phyloP scores from a whole-genome alignment of 495 filamentous ascomycete genomes.

The Penicillium salamii region DNA sequence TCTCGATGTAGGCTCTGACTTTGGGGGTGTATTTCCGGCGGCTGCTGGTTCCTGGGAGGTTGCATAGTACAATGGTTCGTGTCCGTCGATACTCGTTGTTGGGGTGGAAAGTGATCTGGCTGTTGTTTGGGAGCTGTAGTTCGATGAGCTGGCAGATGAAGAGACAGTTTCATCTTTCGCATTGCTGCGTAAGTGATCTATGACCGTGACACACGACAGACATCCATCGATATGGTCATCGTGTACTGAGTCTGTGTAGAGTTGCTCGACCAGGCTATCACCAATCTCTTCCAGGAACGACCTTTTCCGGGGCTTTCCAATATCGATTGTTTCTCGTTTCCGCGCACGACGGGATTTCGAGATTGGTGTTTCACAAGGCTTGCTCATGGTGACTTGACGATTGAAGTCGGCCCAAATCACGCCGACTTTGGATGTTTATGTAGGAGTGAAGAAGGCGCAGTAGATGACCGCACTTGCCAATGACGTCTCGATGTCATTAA shows the following conservation, averaged over 20 bases:
- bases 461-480: background rate
- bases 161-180: background rate
- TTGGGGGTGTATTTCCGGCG: background rate
- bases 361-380: background rate
- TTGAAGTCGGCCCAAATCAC: too few relatives aligned
- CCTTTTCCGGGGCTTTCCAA: conserved; percentile 14
- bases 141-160: conserved; percentile 15
- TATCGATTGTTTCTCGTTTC: conserved; percentile 6
- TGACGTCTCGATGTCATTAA: too few relatives aligned
- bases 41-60: background rate
- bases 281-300: conserved; percentile 23
- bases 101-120: conserved; percentile 7
- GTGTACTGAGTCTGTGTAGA: conserved; percentile 8
- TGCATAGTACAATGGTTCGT: background rate
- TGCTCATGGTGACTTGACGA: too few relatives aligned
- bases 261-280: conserved; percentile 18
- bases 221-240: conserved; percentile 1
- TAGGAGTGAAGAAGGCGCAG: background rate
- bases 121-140: conserved; percentile 17
- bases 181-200: conserved; percentile 20
- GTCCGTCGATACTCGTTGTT: conserved; percentile 14
- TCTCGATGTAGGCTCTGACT: background rate
- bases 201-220: conserved; percentile 6
- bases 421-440: too few relatives aligned
- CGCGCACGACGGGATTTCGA: conserved; percentile 10